Percentiles rank a stretch among this genome's conserved stretches.
phyloP scores from a whole-genome alignment of 176 grass and related monocot species.

The Saccharum spontaneum region DNA sequence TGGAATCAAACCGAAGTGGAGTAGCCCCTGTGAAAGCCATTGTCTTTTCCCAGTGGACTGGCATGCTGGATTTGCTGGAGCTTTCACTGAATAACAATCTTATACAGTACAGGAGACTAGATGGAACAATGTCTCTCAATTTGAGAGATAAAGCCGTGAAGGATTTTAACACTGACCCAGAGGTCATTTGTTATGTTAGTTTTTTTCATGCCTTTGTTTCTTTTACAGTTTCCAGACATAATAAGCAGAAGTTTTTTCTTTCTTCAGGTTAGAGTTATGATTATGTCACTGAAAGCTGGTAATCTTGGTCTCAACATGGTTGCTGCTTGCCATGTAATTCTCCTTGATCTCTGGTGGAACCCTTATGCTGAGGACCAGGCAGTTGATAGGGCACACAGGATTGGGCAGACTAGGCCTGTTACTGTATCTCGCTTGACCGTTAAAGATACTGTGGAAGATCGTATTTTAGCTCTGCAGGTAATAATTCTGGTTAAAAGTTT shows the following conservation, averaged over 20 bases:
- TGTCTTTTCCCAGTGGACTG: constrained; percentile 98
- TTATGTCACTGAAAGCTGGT: constrained; percentile 93
- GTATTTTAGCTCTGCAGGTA: constrained; percentile 94
- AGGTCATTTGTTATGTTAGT: constrained; percentile 50
- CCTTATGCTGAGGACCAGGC: constrained; percentile 90
- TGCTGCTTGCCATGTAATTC: constrained; percentile 90
- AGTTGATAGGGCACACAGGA: constrained; percentile 85
- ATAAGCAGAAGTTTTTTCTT: background rate
- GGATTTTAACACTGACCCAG: constrained; percentile 94
- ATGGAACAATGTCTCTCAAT: constrained; percentile 91
- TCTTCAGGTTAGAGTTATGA: constrained; percentile 88
- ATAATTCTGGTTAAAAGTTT: background rate
- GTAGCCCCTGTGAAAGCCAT: constrained; percentile 79
- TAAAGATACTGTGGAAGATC: constrained; percentile 87
- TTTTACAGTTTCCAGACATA: constrained; percentile 4
- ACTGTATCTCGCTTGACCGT: constrained; percentile 79
- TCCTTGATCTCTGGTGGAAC: constrained; percentile 98
- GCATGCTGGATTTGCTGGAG: constrained; percentile 94
- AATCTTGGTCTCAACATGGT: constrained; percentile 95
- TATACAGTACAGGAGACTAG: constrained; percentile 96
- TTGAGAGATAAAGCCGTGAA: constrained; percentile 80
- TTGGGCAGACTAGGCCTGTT: constrained; percentile 82
- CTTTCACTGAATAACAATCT: constrained; percentile 70
- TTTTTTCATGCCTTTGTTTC: constrained; percentile 4
- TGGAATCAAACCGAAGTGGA: constrained; percentile 41